Evolutionary conservation across 163 green algal genomes (phyloP), one percentile per base, ranked within the genome.

Genomic region (Prototheca wickerhamii): DNA sequence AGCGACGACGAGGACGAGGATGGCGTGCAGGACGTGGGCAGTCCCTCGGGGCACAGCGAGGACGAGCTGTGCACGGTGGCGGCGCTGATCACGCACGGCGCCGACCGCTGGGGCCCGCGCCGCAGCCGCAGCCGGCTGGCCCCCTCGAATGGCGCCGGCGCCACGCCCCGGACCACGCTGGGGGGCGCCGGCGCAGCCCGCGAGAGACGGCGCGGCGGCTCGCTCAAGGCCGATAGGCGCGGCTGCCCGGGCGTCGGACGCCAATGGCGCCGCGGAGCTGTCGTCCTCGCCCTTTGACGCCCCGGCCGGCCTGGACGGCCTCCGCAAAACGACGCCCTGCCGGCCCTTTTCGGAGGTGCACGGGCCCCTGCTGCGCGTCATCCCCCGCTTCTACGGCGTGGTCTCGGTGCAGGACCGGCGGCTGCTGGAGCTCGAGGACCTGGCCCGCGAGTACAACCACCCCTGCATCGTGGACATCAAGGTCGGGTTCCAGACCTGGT

Each of bases 401-500:
- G 33, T 69, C 6, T 33, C 75, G 32, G 10, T 55, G 2, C 70
- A 76, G 4, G 76, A 67, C 23, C 60, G 70, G 18, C 66, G 63
- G 29, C 65, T 89, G 26, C 37, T 92, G 50, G 79, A 81, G 30
- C 57, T 95, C 61, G 81, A 95, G 62, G 87, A 95, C 61, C 63
- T 90, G 30, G 76, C 81, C 33, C 59, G 61, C 0, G 28, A 33
- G 1, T 95, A 92, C 76, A 57, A 49, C 23, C 76, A 82, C 56
- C 88, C 88, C 21, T 89, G 76, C 67, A 82, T 95, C 31, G 72
- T 93, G 12, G 88, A 95, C 61, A 76, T 88, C 50, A 95, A 95
- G 77, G 59, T 66, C 32, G 87, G 87, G 15, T 81, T 82, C 53
- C 77, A 65, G 33, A 95, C 88, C 3, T 91, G 81, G 78, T 93